A percentile compares a stretch with the other conserved stretches of the same genome.
These are phyloP conservation scores for Trametes sp. DNA, from an alignment of 1,284 basidiomycete species.

Conservation along the genomic window DNA sequence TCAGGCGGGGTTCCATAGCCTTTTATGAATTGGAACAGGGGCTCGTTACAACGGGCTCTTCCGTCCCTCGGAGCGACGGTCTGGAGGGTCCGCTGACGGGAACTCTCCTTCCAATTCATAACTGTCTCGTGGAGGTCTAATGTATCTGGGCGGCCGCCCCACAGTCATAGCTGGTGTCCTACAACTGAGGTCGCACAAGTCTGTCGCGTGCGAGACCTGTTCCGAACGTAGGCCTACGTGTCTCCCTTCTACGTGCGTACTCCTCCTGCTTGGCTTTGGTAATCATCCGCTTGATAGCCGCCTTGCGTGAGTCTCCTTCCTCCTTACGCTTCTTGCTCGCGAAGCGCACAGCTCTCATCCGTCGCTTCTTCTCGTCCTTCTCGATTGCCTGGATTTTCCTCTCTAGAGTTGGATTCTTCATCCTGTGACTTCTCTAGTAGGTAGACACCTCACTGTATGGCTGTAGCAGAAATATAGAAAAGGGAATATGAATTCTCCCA, in stretches of 20 bases:
- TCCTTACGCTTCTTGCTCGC: neutral
- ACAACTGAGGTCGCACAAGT: slow-evolving; percentile 1
- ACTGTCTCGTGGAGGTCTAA: too few species aligned
- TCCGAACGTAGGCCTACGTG: slow-evolving; percentile 1
- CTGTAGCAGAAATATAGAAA: neutral
- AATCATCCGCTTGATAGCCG: neutral
- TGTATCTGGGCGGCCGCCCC: neutral
- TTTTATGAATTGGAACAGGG: too few species aligned
- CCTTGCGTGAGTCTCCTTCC: neutral
- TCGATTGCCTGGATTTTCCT: neutral
- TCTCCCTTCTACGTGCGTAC: neutral
- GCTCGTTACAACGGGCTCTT: too few species aligned
- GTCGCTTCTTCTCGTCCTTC: neutral
- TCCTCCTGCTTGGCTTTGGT: neutral
- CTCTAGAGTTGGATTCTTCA: neutral
- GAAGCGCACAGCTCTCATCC: neutral
- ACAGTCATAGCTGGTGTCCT: neutral
- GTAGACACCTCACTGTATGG: neutral
- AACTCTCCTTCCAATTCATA: too few species aligned
- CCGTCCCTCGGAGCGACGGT: too few species aligned
- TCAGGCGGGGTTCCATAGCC: too few species aligned
- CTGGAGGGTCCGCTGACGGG: too few species aligned
- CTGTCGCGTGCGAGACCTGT: neutral
- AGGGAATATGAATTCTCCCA: neutral
- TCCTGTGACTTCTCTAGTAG: neutral